Evolutionary conservation across 202 grass and related monocot genomes (phyloP), one percentile per base, ranked within the genome.

Genomic region (Digitaria exilis): DNA sequence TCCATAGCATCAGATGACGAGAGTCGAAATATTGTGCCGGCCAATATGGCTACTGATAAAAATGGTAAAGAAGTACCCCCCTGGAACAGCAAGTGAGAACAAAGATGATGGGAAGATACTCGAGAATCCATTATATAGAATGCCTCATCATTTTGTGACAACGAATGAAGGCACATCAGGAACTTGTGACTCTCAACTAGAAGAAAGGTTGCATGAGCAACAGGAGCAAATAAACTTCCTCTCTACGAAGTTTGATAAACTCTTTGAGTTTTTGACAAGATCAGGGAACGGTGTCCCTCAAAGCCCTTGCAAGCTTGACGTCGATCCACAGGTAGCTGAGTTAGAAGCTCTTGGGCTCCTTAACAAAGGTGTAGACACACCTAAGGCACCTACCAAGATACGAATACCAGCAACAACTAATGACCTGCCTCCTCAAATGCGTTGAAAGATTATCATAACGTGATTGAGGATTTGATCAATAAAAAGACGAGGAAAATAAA

Each of bases 301-400:
- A 30, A 30, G 9, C 2, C 12, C 13, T 6, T 0, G 4, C 2
- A 16, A 30, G 0, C 0, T 0, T 0, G 0, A 1, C 15, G 25
- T 6, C 1, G 58, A 61, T 16, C 58, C 58, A 7, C 25, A 61
- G 16, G 15, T 61, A 30, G 58, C 58, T 16, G 13, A 61, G n/a
- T n/a, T n/a, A n/a, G n/a, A n/a, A n/a, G n/a, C n/a, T n/a, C n/a
- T n/a, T n/a, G n/a, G n/a, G n/a, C n/a, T n/a, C n/a, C n/a, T n/a
- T n/a, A n/a, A n/a, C n/a, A n/a, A n/a, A n/a, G n/a, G n/a, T n/a
- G n/a, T n/a, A n/a, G n/a, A n/a, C n/a, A n/a, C n/a, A n/a, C n/a
- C n/a, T n/a, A n/a, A n/a, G n/a, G n/a, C n/a, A n/a, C n/a, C n/a
- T n/a, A n/a, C n/a, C n/a, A n/a, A n/a, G n/a, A n/a, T n/a, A n/a